phyloP scores from a whole-genome alignment of 2,329 filamentous ascomycete species.

The Mariannaea sp. region DNA sequence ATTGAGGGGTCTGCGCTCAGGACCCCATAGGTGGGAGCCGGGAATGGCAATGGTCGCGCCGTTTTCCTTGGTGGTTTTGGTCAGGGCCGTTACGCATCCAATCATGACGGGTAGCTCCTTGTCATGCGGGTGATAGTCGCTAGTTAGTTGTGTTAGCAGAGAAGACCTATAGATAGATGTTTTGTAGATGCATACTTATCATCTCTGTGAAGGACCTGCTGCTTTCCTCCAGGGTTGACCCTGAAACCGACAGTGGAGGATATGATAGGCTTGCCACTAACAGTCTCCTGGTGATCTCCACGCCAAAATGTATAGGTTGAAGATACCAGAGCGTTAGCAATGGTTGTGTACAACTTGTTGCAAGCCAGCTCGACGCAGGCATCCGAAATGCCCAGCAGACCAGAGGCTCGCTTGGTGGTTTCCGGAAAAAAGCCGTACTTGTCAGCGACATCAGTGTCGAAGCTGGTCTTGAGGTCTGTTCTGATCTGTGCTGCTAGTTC shows the following conservation, averaged over 20 bases:
- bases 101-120: slow-evolving; percentile 5
- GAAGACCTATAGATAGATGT: too few relatives aligned
- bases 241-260: slow-evolving; percentile 45
- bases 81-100: slow-evolving; percentile 10
- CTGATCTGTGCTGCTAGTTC: slow-evolving; percentile 43
- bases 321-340: slow-evolving; percentile 17
- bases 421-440: slow-evolving; percentile 47
- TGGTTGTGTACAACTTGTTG: slow-evolving; percentile 28
- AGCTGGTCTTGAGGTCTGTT: slow-evolving; percentile 44
- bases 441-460: slow-evolving; percentile 44
- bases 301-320: slow-evolving; percentile 13
- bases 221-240: slow-evolving; percentile 46
- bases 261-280: slow-evolving; percentile 44
- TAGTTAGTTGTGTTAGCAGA: neutral
- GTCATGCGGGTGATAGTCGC: slow-evolving; percentile 4
- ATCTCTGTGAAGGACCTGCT: slow-evolving; percentile 45
- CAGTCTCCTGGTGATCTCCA: slow-evolving; percentile 1
- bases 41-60: slow-evolving; percentile 48
- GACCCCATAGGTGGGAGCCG: slow-evolving; percentile 46
- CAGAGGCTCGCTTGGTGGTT: slow-evolving; percentile 47
- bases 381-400: slow-evolving; percentile 40
- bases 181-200: neutral
- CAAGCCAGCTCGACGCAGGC: slow-evolving; percentile 45
- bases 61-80: slow-evolving; percentile 37
- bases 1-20: slow-evolving; percentile 41